These are phyloP conservation scores for Cladorrhinum sp. DNA, from an alignment of 2,329 filamentous ascomycete species.

Conservation along the genomic window DNA sequence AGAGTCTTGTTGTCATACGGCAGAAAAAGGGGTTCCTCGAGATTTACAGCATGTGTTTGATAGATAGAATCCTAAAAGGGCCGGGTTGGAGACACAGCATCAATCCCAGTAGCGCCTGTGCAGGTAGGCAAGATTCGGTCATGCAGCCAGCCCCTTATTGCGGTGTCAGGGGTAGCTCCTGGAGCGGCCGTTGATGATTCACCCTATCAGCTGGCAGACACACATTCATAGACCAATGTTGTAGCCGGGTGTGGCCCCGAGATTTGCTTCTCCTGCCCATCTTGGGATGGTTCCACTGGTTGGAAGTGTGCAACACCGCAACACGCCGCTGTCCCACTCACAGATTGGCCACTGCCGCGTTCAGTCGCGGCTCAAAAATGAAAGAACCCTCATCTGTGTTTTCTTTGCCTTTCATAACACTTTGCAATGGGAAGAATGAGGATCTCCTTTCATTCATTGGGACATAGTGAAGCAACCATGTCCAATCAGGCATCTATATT, in stretches of 20 bases:
- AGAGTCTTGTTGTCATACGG: neutral
- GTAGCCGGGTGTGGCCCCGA: neutral
- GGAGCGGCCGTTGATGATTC: neutral
- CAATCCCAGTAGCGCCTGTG: neutral
- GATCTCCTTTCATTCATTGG: neutral
- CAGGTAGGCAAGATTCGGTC: constrained; percentile 12
- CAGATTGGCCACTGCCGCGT: neutral
- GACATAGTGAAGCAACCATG: neutral
- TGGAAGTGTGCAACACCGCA: neutral
- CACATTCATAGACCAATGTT: neutral
- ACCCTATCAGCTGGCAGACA: neutral
- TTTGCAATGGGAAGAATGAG: neutral
- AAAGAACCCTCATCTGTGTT: neutral
- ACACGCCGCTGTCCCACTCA: neutral
- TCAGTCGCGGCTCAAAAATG: neutral
- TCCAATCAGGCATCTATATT: neutral
- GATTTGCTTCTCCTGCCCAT: neutral
- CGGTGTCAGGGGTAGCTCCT: neutral
- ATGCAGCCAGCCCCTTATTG: constrained; percentile 11
- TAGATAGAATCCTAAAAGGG: constrained; percentile 2
- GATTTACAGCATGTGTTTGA: neutral
- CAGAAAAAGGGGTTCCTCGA: neutral
- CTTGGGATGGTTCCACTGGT: neutral
- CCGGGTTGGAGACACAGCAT: constrained; percentile 6
- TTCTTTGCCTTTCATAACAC: too few species aligned